Evolutionary conservation across 2,329 filamentous ascomycete species (phyloP).

Genomic region (Colletotrichum australisinense): DNA sequence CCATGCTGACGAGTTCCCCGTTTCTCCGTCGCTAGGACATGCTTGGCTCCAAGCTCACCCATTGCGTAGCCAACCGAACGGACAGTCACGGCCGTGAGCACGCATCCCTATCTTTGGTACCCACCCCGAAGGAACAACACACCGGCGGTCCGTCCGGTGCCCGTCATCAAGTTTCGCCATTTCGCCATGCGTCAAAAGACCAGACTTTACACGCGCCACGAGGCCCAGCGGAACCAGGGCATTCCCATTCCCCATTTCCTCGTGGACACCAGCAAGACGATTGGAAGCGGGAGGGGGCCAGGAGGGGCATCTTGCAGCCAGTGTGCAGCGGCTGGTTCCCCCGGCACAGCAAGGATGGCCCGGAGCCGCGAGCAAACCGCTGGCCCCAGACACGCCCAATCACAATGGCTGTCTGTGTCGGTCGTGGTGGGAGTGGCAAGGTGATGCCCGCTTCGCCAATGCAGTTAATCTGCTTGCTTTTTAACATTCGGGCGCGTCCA

Average conservation of each 20-base stretch:
- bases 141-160: constrained; percentile 16
- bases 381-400: constrained; percentile 5
- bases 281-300: background rate
- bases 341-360: constrained; percentile 14
- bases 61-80: constrained; percentile 25
- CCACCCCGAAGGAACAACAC: constrained; percentile 1
- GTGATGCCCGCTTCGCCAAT: constrained; percentile 11
- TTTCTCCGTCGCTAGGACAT: constrained; percentile 21
- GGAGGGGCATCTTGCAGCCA: constrained; percentile 4
- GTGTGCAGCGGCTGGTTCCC: background rate
- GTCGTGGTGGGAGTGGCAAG: constrained; percentile 3
- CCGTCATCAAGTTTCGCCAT: background rate
- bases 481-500: constrained; percentile 11
- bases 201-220: constrained; percentile 5
- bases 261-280: background rate
- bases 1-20: background rate
- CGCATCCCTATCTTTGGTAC: background rate
- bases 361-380: background rate
- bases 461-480: background rate
- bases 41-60: constrained; percentile 5
- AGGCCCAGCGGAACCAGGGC: constrained; percentile 16
- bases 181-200: constrained; percentile 5
- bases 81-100: constrained; percentile 4
- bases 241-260: constrained; percentile 1
- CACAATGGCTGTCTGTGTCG: background rate